A percentile compares a stretch with the other conserved stretches of the same genome.
phyloP scores from a whole-genome alignment of 192 early-diverging fungal genomes.

The Rhizophagus sp. region DNA sequence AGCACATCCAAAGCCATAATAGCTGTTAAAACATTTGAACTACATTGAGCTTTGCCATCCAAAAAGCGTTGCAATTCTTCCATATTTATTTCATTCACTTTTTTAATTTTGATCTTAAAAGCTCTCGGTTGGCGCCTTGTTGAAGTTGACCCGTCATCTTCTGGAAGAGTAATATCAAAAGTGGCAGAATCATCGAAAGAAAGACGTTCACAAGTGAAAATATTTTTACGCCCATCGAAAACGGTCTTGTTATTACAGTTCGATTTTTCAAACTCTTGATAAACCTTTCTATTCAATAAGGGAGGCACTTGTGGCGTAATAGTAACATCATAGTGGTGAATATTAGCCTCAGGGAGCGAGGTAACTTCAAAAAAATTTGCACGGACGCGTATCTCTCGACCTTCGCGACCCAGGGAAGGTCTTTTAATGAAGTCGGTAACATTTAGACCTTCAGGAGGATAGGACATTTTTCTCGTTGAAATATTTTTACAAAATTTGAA shows the following conservation, averaged over 20 bases:
- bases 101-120: conserved; percentile 69
- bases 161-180: conserved; percentile 60
- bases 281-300: conserved; percentile 70
- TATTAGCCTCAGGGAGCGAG: conserved; percentile 58
- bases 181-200: conserved; percentile 51
- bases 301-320: conserved; percentile 81
- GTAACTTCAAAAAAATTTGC: conserved; percentile 82
- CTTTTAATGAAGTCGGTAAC: conserved; percentile 50
- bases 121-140: conserved; percentile 45
- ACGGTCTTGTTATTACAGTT: conserved; percentile 62
- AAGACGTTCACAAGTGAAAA: conserved; percentile 63
- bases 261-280: conserved; percentile 62
- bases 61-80: conserved; percentile 58
- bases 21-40: conserved; percentile 36
- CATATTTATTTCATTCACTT: conserved; percentile 68
- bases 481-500: too few species aligned
- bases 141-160: conserved; percentile 36
- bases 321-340: conserved; percentile 90
- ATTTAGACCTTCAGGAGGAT: background rate
- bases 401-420: conserved; percentile 47
- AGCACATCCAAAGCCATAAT: conserved; percentile 79
- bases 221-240: conserved; percentile 81
- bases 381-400: conserved; percentile 45
- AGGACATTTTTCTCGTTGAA: background rate
- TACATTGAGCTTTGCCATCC: conserved; percentile 35